phyloP scores from a whole-genome alignment of 768 basidiomycete species.

The Pleurotus pulmonarius region DNA sequence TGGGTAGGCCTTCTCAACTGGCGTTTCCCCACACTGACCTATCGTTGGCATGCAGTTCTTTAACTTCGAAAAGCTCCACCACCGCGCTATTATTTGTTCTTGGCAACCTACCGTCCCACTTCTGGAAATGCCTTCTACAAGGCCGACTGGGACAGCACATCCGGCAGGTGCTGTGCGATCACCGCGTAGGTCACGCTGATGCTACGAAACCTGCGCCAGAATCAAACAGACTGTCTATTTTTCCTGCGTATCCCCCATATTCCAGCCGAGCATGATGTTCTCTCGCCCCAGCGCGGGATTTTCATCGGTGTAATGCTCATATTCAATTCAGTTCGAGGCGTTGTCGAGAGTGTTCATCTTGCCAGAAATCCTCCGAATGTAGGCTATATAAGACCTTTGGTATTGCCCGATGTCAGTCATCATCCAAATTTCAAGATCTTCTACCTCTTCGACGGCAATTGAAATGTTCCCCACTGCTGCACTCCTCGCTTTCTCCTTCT shows the following conservation, averaged over 20 bases:
- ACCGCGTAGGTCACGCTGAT: neutral
- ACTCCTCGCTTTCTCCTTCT: slow-evolving; percentile 22
- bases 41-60: neutral
- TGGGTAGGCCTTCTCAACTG: too few relatives aligned
- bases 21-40: too few relatives aligned
- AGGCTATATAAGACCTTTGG: neutral
- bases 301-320: neutral
- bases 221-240: neutral
- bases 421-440: neutral
- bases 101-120: neutral
- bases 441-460: neutral
- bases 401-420: neutral
- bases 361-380: slow-evolving; percentile 3
- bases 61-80: slow-evolving; percentile 3
- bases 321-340: neutral
- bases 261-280: neutral
- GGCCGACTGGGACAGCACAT: neutral
- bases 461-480: slow-evolving; percentile 21
- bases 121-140: neutral
- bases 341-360: neutral
- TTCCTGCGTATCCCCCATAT: neutral
- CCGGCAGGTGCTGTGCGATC: neutral
- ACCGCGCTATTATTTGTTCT: neutral
- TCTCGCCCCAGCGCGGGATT: neutral
- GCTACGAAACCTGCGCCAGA: neutral